Base-by-base conservation (phyloP, 768 basidiomycete species). In the Leccinum ochraceum region DNA sequence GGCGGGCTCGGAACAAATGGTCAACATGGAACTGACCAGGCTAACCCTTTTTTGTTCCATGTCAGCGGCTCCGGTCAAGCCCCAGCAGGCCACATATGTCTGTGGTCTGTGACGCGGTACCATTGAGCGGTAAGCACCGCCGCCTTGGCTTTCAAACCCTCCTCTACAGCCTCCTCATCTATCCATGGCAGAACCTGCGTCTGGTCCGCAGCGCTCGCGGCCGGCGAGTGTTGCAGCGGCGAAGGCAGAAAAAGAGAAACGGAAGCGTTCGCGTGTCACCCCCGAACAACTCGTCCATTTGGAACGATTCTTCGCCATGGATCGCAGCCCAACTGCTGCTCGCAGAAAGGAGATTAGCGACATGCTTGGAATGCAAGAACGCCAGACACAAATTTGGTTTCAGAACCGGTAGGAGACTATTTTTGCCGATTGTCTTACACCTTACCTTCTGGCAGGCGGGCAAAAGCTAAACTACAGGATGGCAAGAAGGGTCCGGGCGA, bases 351-450 rank as follows among this genome's bases (percentile, higher is more conserved):
- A 92, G 66, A 90, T 94, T 56, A 85, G 88, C 60, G 82, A 86
- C 26, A 72, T 83, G 58, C 78, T 94, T 5, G 89, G 89, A 16
- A 92, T 94, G 88, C 83, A 89, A 54, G 92, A 93, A 74, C 86
- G 90, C 39, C 92, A 93, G 78, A 92, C 89, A 0, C 92, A 93
- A 74, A 89, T 94, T 52, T 93, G 92, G 92, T 94, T 92, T 67
- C 91, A 94, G 71, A 93, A 94, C 70, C 80, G 91, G 91, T 66
- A 28, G 7, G 65, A 63, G 5, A 36, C 6, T 34, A 34, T 9
- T 46, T 54, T 11, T 20, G 56, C 13, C 48, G 2, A 8, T 7
- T 24, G 22, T 42, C 24, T 42, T 55, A 17, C 14, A 13, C 51
- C 56, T 57, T 32, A 59, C 32, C n/a, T 24, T 36, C 55, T 51